phyloP scores from a whole-genome alignment of 2,329 filamentous ascomycete genomes.

The Pyrenochaeta sp. region DNA sequence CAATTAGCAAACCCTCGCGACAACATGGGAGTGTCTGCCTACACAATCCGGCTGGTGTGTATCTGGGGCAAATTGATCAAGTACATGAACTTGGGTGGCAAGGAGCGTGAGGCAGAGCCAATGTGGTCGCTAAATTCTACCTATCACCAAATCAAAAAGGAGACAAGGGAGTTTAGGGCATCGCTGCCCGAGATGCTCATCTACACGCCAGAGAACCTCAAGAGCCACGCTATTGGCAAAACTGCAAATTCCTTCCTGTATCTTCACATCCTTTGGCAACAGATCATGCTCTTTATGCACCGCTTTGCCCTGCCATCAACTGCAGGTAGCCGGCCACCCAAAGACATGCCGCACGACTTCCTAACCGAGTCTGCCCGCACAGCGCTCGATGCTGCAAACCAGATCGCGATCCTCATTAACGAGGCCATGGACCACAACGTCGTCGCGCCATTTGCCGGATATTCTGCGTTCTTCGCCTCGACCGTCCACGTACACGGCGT shows the following conservation, averaged over 20 bases:
- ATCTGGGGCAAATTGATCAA: slow-evolving; percentile 90
- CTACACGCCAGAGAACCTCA: slow-evolving; percentile 83
- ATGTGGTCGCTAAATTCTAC: slow-evolving; percentile 86
- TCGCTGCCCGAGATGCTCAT: slow-evolving; percentile 75
- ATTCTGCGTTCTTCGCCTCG: slow-evolving; percentile 91
- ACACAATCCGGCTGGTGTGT: slow-evolving; percentile 84
- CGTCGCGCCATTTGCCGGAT: slow-evolving; percentile 91
- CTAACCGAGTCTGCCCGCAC: slow-evolving; percentile 76
- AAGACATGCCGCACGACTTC: slow-evolving; percentile 80
- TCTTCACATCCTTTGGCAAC: slow-evolving; percentile 87
- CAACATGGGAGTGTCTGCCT: slow-evolving; percentile 95
- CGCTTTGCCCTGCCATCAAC: slow-evolving; percentile 80
- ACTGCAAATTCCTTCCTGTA: slow-evolving; percentile 93
- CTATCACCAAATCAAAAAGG: slow-evolving; percentile 74
- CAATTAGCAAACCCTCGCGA: slow-evolving; percentile 72
- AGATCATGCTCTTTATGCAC: slow-evolving; percentile 89
- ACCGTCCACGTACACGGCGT: slow-evolving; percentile 95
- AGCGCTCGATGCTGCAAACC: slow-evolving; percentile 83
- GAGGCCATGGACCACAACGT: slow-evolving; percentile 83
- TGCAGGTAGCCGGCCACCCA: slow-evolving; percentile 68
- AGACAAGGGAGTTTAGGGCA: slow-evolving; percentile 74
- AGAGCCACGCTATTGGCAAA: slow-evolving; percentile 82
- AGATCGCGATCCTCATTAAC: slow-evolving; percentile 83
- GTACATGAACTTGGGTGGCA: slow-evolving; percentile 90
- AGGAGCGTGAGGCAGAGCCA: slow-evolving; percentile 76